Conservation (phyloP, 176 grass and related monocot species). For the Phragmites australis region DNA sequence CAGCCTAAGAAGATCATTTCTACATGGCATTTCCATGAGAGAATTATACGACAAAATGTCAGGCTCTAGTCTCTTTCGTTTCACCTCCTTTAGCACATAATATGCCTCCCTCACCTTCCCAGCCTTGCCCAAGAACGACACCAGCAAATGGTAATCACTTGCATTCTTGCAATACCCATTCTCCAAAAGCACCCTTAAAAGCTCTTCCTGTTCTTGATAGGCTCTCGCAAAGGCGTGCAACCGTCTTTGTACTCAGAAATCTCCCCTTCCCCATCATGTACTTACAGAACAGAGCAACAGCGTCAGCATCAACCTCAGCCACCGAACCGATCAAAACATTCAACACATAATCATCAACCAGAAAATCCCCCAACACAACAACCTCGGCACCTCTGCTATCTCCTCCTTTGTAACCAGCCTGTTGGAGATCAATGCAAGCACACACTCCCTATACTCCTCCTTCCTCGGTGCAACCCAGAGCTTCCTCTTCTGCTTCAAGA, state of each 20-base stretch:
- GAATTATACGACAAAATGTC: slow-evolving; percentile 77
- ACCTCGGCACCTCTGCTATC: slow-evolving; percentile 67
- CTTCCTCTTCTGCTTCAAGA: slow-evolving; percentile 94
- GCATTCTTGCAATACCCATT: slow-evolving; percentile 47
- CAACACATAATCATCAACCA: slow-evolving; percentile 64
- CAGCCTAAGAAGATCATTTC: slow-evolving; percentile 72
- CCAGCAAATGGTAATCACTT: slow-evolving; percentile 58
- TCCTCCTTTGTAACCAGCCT: slow-evolving; percentile 68
- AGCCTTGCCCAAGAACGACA: slow-evolving; percentile 79
- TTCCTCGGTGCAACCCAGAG: slow-evolving; percentile 69
- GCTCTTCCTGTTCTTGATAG: slow-evolving; percentile 68
- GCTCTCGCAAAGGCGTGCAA: slow-evolving; percentile 53
- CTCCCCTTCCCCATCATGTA: slow-evolving; percentile 65
- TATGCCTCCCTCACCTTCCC: slow-evolving; percentile 94
- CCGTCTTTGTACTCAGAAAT: slow-evolving; percentile 46
- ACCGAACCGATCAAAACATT: slow-evolving; percentile 62
- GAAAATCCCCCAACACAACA: slow-evolving; percentile 71
- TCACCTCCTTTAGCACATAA: slow-evolving; percentile 81
- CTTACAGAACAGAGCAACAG: slow-evolving; percentile 67
- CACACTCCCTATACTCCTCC: slow-evolving; percentile 63
- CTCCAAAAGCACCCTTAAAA: slow-evolving; percentile 62
- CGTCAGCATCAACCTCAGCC: slow-evolving; percentile 60
- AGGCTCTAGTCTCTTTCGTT: slow-evolving; percentile 58
- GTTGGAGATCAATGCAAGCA: slow-evolving; percentile 55
- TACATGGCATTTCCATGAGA: slow-evolving; percentile 77